Evolutionary conservation across 805 yeast species (phyloP).

Genomic region (Komagataella kurtzmanii): DNA sequence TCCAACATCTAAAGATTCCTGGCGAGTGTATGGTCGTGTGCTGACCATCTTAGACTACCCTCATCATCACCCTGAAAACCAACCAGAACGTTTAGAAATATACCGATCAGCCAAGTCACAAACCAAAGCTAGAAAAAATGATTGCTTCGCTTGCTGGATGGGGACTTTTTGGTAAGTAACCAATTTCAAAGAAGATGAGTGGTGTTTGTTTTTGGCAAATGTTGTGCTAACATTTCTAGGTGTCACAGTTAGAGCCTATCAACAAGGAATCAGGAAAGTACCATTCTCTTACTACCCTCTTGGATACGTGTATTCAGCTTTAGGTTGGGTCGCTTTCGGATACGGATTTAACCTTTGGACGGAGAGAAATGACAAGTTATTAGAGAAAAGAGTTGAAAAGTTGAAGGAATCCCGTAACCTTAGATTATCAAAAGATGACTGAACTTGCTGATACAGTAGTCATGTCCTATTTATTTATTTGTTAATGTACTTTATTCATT

Average conservation of each 20-base stretch:
- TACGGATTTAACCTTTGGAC: slow-evolving; percentile 23
- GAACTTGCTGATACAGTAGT: slow-evolving; percentile 1
- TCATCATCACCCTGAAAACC: not conserved
- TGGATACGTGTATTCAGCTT: slow-evolving; percentile 30
- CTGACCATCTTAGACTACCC: not conserved
- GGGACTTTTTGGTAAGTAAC: slow-evolving; percentile 12
- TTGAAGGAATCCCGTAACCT: slow-evolving; percentile 22
- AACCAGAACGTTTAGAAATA: not conserved
- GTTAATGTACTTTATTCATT: not conserved
- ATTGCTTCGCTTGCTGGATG: slow-evolving; percentile 10
- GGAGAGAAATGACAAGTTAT: slow-evolving; percentile 22
- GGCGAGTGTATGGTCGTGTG: not conserved
- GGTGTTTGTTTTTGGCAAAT: not conserved
- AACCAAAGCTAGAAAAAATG: not conserved
- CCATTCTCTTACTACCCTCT: slow-evolving; percentile 22
- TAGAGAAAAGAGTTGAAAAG: slow-evolving; percentile 22
- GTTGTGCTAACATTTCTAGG: slow-evolving; percentile 12
- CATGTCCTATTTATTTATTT: slow-evolving; percentile 2
- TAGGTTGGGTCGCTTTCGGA: slow-evolving; percentile 28
- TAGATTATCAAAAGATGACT: slow-evolving; percentile 6
- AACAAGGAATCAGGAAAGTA: slow-evolving; percentile 27
- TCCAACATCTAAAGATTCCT: not conserved
- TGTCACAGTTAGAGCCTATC: slow-evolving; percentile 27
- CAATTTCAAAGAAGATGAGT: not conserved
- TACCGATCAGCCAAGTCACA: not conserved